Conservation (phyloP, 306 rosid species). For the Cyclanthera cordifolia region DNA sequence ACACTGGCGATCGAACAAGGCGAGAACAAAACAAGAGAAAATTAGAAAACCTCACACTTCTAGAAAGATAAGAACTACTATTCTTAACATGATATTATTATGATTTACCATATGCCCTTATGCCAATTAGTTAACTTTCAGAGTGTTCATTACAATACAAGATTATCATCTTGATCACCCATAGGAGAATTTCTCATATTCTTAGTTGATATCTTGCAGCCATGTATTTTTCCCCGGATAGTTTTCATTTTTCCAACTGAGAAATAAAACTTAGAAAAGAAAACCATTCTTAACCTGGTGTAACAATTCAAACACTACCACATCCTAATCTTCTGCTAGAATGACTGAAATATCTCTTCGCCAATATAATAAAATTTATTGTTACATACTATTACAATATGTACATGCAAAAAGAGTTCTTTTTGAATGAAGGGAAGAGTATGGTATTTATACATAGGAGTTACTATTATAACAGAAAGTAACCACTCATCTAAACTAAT, state of each 20-base stretch:
- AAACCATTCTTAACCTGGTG: not conserved
- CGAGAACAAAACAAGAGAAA: not conserved
- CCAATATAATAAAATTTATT: not conserved
- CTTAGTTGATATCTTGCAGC: not conserved
- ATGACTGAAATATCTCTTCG: not conserved
- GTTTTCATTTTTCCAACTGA: not conserved
- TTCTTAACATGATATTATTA: not conserved
- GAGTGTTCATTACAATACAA: not conserved
- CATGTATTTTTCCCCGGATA: not conserved
- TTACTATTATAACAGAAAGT: no score
- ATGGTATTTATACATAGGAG: no score
- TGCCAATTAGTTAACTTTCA: not conserved
- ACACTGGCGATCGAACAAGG: constrained; percentile 35
- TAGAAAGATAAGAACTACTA: not conserved
- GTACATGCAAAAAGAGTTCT: no score
- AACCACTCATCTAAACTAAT: no score
- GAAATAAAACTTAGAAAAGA: not conserved
- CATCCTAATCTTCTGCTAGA: not conserved
- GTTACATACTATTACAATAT: no score
- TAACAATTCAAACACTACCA: not conserved
- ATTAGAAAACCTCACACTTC: not conserved
- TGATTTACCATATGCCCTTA: not conserved
- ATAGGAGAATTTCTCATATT: no score
- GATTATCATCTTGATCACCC: not conserved
- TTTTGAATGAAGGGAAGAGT: no score